Conservation (phyloP, 768 basidiomycete species). For the Russula sp. region DNA sequence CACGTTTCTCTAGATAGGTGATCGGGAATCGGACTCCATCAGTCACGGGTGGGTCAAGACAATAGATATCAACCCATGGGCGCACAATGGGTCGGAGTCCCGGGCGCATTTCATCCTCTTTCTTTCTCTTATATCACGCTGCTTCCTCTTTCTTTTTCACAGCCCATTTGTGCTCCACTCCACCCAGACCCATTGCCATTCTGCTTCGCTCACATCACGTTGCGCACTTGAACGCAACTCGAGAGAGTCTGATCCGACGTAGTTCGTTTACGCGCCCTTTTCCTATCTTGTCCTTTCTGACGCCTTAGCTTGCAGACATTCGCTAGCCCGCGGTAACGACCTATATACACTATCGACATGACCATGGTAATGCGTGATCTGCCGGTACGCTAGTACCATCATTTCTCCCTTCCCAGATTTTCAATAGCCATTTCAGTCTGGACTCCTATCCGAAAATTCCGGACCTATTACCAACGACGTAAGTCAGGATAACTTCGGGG, state of each 20-base stretch:
- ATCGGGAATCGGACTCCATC: neutral
- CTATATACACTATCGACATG: neutral
- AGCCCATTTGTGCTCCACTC: neutral
- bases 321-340: too few relatives aligned
- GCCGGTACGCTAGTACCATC: slow-evolving; percentile 26
- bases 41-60: neutral
- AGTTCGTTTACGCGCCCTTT: neutral
- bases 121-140: neutral
- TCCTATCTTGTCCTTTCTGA: neutral
- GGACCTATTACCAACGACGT: slow-evolving; percentile 22
- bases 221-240: too few relatives aligned
- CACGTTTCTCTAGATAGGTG: too few relatives aligned
- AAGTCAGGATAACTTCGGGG: neutral
- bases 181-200: neutral
- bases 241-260: neutral
- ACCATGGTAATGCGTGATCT: rapidly evolving
- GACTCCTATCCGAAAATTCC: neutral
- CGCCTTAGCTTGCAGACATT: neutral
- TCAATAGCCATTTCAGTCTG: neutral
- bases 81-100: neutral
- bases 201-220: neutral
- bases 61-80: neutral
- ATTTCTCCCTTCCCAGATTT: neutral
- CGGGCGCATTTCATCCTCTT: neutral
- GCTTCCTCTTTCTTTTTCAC: neutral